Evolutionary conservation across 2,329 filamentous ascomycete genomes (phyloP).

Genomic region (Talaromyces amestolkiae): DNA sequence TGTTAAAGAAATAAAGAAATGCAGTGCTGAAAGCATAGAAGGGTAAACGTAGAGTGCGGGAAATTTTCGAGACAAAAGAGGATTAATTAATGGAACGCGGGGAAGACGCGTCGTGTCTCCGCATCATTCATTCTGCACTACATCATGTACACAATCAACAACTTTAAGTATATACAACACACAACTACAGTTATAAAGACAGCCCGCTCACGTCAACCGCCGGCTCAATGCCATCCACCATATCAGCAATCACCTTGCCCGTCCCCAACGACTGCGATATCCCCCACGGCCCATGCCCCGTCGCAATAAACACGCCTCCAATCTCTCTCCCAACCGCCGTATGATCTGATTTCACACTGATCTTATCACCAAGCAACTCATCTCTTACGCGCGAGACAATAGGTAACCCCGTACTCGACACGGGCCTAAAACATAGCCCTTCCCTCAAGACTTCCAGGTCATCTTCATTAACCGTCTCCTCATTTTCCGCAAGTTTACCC

Average conservation of each 20-base stretch:
- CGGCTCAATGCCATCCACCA: slow-evolving; percentile 59
- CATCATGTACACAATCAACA: background rate
- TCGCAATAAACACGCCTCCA: slow-evolving; percentile 66
- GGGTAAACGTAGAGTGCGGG: background rate
- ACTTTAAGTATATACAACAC: background rate
- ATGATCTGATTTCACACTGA: slow-evolving; percentile 43
- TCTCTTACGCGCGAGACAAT: slow-evolving; percentile 61
- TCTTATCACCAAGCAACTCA: slow-evolving; percentile 49
- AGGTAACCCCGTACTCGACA: slow-evolving; percentile 63
- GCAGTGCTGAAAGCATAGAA: background rate
- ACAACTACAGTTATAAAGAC: slow-evolving; percentile 29
- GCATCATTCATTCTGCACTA: background rate
- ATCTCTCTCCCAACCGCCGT: slow-evolving; percentile 45
- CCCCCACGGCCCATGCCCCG: slow-evolving; percentile 76
- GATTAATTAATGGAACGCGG: slow-evolving; percentile 15
- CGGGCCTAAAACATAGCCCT: slow-evolving; percentile 70
- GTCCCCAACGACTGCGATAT: slow-evolving; percentile 65
- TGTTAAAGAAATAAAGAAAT: background rate
- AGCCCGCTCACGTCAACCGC: slow-evolving; percentile 61
- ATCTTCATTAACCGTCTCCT: slow-evolving; percentile 37
- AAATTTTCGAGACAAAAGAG: slow-evolving; percentile 5
- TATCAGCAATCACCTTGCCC: slow-evolving; percentile 67
- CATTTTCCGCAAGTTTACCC: slow-evolving; percentile 27
- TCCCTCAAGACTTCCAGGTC: slow-evolving; percentile 63
- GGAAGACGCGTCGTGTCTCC: slow-evolving; percentile 17